A percentile compares a stretch with the other conserved stretches of the same genome.
phyloP scores from a whole-genome alignment of 306 rosid genomes.

The Prunus kanzakura region DNA sequence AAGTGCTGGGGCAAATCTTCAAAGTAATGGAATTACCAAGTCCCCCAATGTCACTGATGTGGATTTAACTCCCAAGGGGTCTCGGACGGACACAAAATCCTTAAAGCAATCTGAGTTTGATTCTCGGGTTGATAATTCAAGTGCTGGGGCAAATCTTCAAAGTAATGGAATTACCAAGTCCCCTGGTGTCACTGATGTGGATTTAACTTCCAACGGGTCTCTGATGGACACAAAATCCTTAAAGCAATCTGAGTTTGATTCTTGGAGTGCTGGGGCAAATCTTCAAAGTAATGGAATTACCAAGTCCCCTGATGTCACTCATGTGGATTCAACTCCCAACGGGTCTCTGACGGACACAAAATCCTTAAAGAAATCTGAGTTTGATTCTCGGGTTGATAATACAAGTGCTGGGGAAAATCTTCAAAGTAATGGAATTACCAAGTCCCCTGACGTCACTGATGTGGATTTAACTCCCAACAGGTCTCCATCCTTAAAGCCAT shows the following conservation, averaged over 20 bases:
- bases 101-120: slow-evolving; percentile 25
- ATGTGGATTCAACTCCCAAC: slow-evolving; percentile 17
- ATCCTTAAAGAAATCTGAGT: slow-evolving; percentile 30
- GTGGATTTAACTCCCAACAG: slow-evolving; percentile 16
- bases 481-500: slow-evolving; percentile 23
- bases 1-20: neutral
- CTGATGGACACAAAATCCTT: neutral
- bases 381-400: slow-evolving; percentile 37
- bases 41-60: slow-evolving; percentile 19
- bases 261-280: slow-evolving; percentile 22
- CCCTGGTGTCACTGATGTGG: slow-evolving; percentile 19
- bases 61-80: slow-evolving; percentile 16
- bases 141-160: slow-evolving; percentile 12
- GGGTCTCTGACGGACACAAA: neutral
- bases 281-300: slow-evolving; percentile 23
- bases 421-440: slow-evolving; percentile 24
- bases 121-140: slow-evolving; percentile 35
- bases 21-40: slow-evolving; percentile 22
- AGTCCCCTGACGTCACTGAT: slow-evolving; percentile 20
- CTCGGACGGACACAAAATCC: neutral
- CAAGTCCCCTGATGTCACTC: slow-evolving; percentile 19
- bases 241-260: slow-evolving; percentile 29
- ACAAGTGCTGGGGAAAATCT: slow-evolving; percentile 12
- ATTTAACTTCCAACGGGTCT: slow-evolving; percentile 17
- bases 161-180: slow-evolving; percentile 22